Evolutionary conservation across 306 rosid species (phyloP).

Genomic region (Erythrophleum fordii): DNA sequence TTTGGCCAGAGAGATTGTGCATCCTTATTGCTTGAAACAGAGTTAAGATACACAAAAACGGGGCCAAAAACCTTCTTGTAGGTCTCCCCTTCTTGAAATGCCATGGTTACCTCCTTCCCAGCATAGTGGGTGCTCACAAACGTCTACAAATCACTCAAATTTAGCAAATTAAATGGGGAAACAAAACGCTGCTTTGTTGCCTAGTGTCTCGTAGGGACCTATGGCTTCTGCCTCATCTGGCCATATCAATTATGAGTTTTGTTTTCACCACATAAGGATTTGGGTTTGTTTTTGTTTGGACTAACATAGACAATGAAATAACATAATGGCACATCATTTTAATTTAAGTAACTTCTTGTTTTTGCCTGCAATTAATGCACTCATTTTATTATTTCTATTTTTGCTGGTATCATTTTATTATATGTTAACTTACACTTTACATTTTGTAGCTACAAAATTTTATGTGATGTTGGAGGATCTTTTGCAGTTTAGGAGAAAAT

Average conservation of each 20-base stretch:
- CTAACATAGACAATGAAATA: too few relatives aligned
- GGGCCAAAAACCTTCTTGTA: slow-evolving; percentile 91
- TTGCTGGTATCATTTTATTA: neutral
- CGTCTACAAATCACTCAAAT: slow-evolving; percentile 55
- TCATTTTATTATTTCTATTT: too few relatives aligned
- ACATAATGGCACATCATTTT: too few relatives aligned
- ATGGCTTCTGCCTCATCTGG: too few relatives aligned
- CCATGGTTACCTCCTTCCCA: slow-evolving; percentile 64
- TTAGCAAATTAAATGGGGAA: neutral
- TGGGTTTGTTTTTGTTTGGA: too few relatives aligned
- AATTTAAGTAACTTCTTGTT: too few relatives aligned
- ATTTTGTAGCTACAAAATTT: neutral
- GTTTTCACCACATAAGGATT: too few relatives aligned
- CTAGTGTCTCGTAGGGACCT: too few relatives aligned
- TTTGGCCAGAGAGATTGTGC: slow-evolving; percentile 63
- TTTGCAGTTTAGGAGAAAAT: neutral
- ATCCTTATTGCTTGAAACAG: slow-evolving; percentile 34
- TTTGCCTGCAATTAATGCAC: too few relatives aligned
- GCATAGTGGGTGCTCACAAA: slow-evolving; percentile 81
- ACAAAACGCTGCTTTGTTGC: neutral
- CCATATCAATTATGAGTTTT: too few relatives aligned
- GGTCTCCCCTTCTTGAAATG: slow-evolving; percentile 61
- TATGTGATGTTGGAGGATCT: neutral
- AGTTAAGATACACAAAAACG: slow-evolving; percentile 64
- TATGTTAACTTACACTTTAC: neutral